phyloP scores from a whole-genome alignment of 371 early-diverging fungal species.

The Dinochytrium kinnereticum region DNA sequence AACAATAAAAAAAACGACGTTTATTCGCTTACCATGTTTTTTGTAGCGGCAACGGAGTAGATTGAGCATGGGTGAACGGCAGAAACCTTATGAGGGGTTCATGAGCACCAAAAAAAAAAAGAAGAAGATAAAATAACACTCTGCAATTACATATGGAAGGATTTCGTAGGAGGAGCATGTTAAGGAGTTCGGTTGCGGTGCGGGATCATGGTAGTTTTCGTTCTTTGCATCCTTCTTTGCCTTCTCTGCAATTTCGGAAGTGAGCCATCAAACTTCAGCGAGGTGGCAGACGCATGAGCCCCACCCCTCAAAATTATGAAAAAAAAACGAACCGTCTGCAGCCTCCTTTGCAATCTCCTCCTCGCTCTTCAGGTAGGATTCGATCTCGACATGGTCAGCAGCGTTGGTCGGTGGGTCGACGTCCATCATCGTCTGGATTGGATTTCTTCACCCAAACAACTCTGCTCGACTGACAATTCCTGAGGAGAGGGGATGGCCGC shows the following conservation, averaged over 20 bases:
- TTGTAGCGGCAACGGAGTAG: slow-evolving; percentile 73
- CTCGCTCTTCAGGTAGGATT: not conserved
- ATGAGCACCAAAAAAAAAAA: not conserved
- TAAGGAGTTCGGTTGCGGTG: not conserved
- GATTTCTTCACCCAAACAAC: too few species aligned
- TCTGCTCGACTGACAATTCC: too few species aligned
- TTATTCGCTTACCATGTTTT: slow-evolving; percentile 67
- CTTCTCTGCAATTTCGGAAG: too few species aligned
- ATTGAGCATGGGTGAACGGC: slow-evolving; percentile 79
- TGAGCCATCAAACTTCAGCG: too few species aligned
- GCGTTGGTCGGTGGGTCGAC: too few species aligned
- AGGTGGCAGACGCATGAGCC: not conserved
- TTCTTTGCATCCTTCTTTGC: too few species aligned
- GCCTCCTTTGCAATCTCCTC: not conserved
- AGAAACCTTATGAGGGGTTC: slow-evolving; percentile 57
- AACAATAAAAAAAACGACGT: not conserved
- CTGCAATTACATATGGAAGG: not conserved
- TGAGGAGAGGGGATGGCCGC: too few species aligned
- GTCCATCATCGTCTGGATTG: too few species aligned
- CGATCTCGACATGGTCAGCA: not conserved
- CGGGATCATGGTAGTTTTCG: not conserved
- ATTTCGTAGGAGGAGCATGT: not conserved
- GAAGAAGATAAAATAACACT: not conserved
- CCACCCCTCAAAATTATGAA: not conserved
- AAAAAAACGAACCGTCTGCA: not conserved